Evolutionary conservation across 306 rosid species (phyloP).

Genomic region (Leucaena leucocephala): DNA sequence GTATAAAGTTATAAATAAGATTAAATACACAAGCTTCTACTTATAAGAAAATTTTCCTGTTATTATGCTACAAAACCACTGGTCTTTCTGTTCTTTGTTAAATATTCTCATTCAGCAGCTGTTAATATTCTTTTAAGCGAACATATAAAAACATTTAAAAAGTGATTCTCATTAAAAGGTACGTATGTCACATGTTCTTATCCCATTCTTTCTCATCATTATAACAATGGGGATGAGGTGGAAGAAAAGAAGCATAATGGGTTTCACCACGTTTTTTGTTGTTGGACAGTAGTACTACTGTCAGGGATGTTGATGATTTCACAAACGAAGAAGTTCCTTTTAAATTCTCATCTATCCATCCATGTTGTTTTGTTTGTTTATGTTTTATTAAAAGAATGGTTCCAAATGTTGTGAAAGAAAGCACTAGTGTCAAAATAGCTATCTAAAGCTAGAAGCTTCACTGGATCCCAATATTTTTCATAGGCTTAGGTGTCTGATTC

Average conservation of each 20-base stretch:
- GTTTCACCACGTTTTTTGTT: conserved; percentile 35
- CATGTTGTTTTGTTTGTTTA: conserved; percentile 38
- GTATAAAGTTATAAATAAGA: too few relatives aligned
- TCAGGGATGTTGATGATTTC: conserved; percentile 48
- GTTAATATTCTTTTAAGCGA: not conserved
- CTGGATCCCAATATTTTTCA: conserved; percentile 24
- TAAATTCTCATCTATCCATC: conserved; percentile 35
- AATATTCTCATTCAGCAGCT: not conserved
- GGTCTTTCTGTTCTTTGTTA: not conserved
- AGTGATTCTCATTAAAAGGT: not conserved
- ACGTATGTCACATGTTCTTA: not conserved
- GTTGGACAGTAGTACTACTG: not conserved
- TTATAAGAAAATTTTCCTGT: too few relatives aligned
- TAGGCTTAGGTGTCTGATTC: conserved; percentile 39
- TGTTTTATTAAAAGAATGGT: conserved; percentile 45
- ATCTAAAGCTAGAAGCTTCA: conserved; percentile 51
- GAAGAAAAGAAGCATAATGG: conserved; percentile 49
- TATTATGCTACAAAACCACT: too few relatives aligned
- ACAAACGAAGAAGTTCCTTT: conserved; percentile 37
- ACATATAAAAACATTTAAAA: not conserved
- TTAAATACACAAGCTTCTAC: too few relatives aligned
- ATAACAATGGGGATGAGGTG: conserved; percentile 63
- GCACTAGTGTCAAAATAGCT: conserved; percentile 37
- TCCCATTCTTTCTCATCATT: conserved; percentile 32
- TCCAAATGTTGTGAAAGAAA: conserved; percentile 35